Evolutionary conservation across 2,329 filamentous ascomycete species (phyloP).

Genomic region (Pyricularia grisea): DNA sequence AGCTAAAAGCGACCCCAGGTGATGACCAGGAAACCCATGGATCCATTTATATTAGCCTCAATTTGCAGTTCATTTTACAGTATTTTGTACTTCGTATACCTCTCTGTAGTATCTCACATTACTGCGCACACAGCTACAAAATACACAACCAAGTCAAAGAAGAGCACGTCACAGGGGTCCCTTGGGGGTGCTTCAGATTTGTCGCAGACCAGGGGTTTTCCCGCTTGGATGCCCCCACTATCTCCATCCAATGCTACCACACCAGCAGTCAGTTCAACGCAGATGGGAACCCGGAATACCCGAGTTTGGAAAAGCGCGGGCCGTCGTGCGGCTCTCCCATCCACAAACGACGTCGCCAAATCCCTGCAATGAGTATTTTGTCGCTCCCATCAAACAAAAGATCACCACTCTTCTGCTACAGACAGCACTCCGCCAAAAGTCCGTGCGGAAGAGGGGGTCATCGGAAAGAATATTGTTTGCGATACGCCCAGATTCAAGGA

Average conservation of each 20-base stretch:
- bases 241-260: neutral
- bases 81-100: neutral
- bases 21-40: neutral
- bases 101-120: neutral
- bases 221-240: neutral
- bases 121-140: neutral
- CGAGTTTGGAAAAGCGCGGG: neutral
- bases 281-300: neutral
- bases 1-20: neutral
- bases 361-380: neutral
- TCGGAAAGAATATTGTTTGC: neutral
- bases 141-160: neutral
- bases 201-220: conserved; percentile 32
- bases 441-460: neutral
- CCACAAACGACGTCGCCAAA: neutral
- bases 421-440: neutral
- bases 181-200: conserved; percentile 31
- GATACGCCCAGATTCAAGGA: neutral
- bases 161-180: neutral
- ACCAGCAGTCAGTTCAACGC: neutral
- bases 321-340: neutral
- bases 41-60: too few relatives aligned
- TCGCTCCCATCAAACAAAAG: neutral
- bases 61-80: too few relatives aligned
- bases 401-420: neutral